Evolutionary conservation across 371 early-diverging fungal genomes (phyloP).

Genomic region (Smittium culicis): DNA sequence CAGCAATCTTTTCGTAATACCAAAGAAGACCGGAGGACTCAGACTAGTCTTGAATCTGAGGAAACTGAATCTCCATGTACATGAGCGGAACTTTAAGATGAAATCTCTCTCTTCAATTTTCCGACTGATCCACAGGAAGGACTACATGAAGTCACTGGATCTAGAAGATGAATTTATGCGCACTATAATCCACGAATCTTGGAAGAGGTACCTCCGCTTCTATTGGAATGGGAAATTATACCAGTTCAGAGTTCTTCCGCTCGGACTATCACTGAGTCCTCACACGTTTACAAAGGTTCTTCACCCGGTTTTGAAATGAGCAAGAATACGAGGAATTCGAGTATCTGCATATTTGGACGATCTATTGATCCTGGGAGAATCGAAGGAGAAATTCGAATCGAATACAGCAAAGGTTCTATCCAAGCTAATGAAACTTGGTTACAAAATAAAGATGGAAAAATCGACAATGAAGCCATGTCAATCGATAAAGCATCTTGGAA

Average conservation of each 20-base stretch:
- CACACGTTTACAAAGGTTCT: constrained; percentile 32
- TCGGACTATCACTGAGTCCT: constrained; percentile 34
- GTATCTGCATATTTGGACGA: constrained; percentile 31
- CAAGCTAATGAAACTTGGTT: too few relatives aligned
- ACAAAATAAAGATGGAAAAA: too few relatives aligned
- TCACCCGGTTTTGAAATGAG: constrained; percentile 24
- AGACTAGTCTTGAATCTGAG: constrained; percentile 27
- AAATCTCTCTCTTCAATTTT: constrained; percentile 23
- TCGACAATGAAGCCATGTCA: too few relatives aligned
- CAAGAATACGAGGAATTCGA: constrained; percentile 21
- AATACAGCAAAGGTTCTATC: too few relatives aligned
- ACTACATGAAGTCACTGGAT: constrained; percentile 26
- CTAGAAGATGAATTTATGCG: constrained; percentile 28
- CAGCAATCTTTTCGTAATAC: neutral
- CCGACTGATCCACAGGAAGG: constrained; percentile 16
- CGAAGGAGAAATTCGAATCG: constrained; percentile 4
- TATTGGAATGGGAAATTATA: constrained; percentile 32
- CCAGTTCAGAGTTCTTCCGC: constrained; percentile 32
- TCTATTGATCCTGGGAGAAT: constrained; percentile 18
- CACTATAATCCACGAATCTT: constrained; percentile 20
- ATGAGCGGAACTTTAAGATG: constrained; percentile 17
- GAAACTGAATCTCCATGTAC: constrained; percentile 23
- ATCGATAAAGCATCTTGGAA: too few relatives aligned
- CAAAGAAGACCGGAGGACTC: constrained; percentile 10
- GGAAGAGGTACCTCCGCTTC: constrained; percentile 30